A percentile compares a stretch with the other conserved stretches of the same genome.
Conservation (phyloP, 2,329 filamentous ascomycete species). For the Pseudonectria buxi region DNA sequence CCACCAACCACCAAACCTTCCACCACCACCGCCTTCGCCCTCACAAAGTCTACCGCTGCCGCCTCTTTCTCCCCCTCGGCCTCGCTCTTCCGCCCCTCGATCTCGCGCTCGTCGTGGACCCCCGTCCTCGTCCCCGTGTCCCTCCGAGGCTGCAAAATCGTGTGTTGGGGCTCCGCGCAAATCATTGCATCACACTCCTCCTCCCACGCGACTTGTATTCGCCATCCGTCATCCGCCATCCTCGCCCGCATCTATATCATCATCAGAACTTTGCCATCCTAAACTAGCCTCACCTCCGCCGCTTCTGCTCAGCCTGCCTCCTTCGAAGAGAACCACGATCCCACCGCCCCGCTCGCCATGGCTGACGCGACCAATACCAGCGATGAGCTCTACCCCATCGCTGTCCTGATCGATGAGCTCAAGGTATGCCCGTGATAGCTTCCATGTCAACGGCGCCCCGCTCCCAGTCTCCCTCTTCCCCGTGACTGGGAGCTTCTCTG, state of each 20-base stretch:
- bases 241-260: background rate
- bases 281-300: background rate
- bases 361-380: conserved; percentile 81
- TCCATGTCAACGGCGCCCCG: conserved; percentile 10
- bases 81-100: conserved; percentile 1
- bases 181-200: conserved; percentile 27
- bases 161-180: conserved; percentile 25
- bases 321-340: conserved; percentile 25
- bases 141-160: conserved; percentile 19
- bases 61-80: background rate
- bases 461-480: conserved; percentile 18
- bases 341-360: conserved; percentile 56
- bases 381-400: conserved; percentile 99
- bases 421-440: conserved; percentile 60
- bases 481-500: background rate
- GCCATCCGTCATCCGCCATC: background rate
- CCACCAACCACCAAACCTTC: background rate
- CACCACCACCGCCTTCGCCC: background rate
- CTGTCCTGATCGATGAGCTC: conserved; percentile 98
- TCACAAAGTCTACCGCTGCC: no score
- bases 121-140: conserved; percentile 13
- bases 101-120: conserved; percentile 6
- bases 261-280: no score
- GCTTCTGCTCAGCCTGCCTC: conserved; percentile 3
- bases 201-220: conserved; percentile 5